Conservation (phyloP, 352 stramenopile species). For the Pythium grandisporangium region DNA sequence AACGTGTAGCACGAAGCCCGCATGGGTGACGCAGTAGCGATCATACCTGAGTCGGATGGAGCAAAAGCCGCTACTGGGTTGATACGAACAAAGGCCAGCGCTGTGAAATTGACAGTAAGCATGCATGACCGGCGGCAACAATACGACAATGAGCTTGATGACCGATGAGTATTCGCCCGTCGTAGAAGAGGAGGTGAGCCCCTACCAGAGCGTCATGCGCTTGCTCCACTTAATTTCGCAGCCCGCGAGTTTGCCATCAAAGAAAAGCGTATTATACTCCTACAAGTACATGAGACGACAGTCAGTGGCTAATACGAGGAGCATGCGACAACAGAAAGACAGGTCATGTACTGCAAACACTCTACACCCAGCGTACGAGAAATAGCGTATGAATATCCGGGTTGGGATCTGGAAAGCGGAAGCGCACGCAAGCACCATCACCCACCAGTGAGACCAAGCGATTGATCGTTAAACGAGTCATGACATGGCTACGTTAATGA, state of each 20-base stretch:
- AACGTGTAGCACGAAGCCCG: background rate
- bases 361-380: constrained; percentile 15
- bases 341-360: background rate
- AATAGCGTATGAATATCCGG: constrained; percentile 77
- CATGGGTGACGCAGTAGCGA: background rate
- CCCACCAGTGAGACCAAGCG: too few relatives aligned
- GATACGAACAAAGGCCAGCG: constrained; percentile 73
- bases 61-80: constrained; percentile 67
- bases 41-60: constrained; percentile 73
- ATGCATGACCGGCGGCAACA: too few relatives aligned
- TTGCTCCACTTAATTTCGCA: constrained; percentile 87
- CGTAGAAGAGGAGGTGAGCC: background rate
- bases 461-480: constrained; percentile 1
- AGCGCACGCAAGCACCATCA: too few relatives aligned
- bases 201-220: constrained; percentile 83
- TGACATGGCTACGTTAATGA: background rate
- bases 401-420: constrained; percentile 46
- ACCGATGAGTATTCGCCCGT: background rate
- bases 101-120: too few relatives aligned
- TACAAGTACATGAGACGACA: too few relatives aligned
- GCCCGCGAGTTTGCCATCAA: constrained; percentile 57
- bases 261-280: constrained; percentile 83
- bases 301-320: too few relatives aligned
- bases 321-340: background rate
- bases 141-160: too few relatives aligned